Conservation (phyloP, 305 asterid species). For the Fraxinus angustifolia region DNA sequence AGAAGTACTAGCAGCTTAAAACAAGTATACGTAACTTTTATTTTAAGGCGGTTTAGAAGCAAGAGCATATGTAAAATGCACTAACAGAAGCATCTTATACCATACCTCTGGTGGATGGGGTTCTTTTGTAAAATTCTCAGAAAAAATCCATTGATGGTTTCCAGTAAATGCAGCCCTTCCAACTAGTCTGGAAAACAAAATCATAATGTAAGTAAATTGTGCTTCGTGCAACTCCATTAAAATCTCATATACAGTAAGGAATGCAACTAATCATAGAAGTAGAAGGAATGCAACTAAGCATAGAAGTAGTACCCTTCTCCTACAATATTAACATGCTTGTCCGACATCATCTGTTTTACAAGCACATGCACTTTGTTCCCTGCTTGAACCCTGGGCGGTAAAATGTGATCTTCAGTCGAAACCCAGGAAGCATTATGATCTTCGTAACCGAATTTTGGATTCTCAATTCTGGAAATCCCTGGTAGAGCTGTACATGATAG, state of each 20-base stretch:
- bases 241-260: neutral
- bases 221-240: neutral
- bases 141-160: slow-evolving; percentile 59
- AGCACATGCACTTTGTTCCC: slow-evolving; percentile 47
- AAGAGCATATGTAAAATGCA: neutral
- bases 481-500: slow-evolving; percentile 23
- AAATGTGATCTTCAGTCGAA: slow-evolving; percentile 30
- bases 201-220: neutral
- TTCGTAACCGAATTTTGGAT: slow-evolving; percentile 29
- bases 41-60: neutral
- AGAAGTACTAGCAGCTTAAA: neutral
- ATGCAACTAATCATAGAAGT: neutral
- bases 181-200: slow-evolving; percentile 47
- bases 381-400: slow-evolving; percentile 28
- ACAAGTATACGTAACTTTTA: neutral
- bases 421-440: slow-evolving; percentile 33
- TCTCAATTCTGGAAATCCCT: slow-evolving; percentile 29
- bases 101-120: slow-evolving; percentile 59
- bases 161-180: slow-evolving; percentile 73
- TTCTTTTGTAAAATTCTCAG: slow-evolving; percentile 41
- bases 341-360: slow-evolving; percentile 60
- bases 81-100: neutral
- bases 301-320: slow-evolving; percentile 59
- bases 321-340: slow-evolving; percentile 50
- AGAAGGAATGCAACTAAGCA: neutral